Evolutionary conservation across 495 filamentous ascomycete genomes (phyloP).

Genomic region (Astrothelium macrocarpum): DNA sequence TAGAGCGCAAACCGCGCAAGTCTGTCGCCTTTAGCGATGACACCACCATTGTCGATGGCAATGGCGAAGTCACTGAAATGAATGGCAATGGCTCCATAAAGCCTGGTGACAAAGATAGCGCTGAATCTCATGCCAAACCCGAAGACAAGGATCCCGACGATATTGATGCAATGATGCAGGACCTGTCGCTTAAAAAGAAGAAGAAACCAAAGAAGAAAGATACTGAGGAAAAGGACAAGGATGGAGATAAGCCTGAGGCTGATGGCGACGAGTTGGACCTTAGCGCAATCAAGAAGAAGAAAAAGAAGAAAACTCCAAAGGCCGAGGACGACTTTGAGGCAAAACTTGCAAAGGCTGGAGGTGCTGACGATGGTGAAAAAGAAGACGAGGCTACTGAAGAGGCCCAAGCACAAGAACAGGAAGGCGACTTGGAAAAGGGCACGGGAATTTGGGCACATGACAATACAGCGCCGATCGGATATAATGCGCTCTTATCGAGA

Average conservation of each 20-base stretch:
- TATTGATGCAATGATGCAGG: constrained; percentile 65
- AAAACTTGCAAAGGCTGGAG: constrained; percentile 65
- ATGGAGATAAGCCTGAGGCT: constrained; percentile 46
- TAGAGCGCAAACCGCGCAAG: constrained; percentile 61
- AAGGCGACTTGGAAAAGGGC: constrained; percentile 76
- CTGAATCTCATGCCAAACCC: constrained; percentile 33
- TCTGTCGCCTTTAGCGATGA: constrained; percentile 85
- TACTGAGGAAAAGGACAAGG: constrained; percentile 50
- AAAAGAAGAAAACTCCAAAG: constrained; percentile 80
- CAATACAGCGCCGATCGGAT: constrained; percentile 63
- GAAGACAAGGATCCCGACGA: constrained; percentile 59
- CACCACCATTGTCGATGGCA: constrained; percentile 69
- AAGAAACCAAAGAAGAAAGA: constrained; percentile 69
- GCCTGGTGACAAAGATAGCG: constrained; percentile 53
- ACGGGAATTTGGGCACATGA: constrained; percentile 92
- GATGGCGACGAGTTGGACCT: constrained; percentile 65
- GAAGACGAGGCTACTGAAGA: constrained; percentile 42
- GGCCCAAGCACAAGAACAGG: constrained; percentile 39
- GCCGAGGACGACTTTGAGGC: constrained; percentile 66
- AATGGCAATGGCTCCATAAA: constrained; percentile 35
- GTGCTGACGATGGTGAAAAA: constrained; percentile 39
- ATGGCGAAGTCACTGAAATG: constrained; percentile 70
- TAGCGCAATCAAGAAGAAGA: constrained; percentile 79
- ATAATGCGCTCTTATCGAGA: constrained; percentile 71
- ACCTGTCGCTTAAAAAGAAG: constrained; percentile 84